Conservation (phyloP, 352 stramenopile species). For the Pythium dissotocum region DNA sequence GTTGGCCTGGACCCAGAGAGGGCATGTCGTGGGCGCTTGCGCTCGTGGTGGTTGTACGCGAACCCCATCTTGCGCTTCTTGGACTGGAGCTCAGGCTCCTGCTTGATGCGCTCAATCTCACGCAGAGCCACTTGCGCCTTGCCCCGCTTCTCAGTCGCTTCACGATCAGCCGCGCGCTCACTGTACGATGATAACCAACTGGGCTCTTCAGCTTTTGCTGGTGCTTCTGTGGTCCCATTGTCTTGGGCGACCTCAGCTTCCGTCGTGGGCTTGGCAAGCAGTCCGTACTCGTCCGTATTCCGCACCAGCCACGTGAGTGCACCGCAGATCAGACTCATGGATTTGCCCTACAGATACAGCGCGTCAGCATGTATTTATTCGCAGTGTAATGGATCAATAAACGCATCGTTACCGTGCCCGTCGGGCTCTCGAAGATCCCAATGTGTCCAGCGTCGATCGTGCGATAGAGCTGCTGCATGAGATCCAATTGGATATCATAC, state of each 20-base stretch:
- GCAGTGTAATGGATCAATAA: neutral
- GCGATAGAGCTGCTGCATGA: conserved; percentile 87
- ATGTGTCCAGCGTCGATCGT: conserved; percentile 83
- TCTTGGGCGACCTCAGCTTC: conserved; percentile 1
- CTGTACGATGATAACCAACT: conserved; percentile 66
- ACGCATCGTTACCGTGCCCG: conserved; percentile 61
- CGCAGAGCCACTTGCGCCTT: conserved; percentile 44
- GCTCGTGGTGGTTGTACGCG: conserved; percentile 68
- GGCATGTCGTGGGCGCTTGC: conserved; percentile 33
- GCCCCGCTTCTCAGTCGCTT: conserved; percentile 48
- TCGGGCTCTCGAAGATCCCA: conserved; percentile 93
- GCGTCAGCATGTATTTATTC: neutral
- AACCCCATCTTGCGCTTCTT: conserved; percentile 74
- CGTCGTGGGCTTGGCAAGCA: conserved; percentile 30
- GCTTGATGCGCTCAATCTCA: conserved; percentile 59
- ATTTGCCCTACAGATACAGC: conserved; percentile 71
- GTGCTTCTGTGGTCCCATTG: conserved; percentile 7
- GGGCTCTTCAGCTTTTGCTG: conserved; percentile 33
- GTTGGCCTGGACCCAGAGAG: neutral
- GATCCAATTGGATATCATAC: conserved; percentile 88
- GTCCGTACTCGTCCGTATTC: conserved; percentile 75
- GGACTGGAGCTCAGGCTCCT: conserved; percentile 39
- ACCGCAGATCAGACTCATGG: conserved; percentile 90
- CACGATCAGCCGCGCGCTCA: conserved; percentile 44
- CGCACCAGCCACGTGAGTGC: conserved; percentile 80